Base-by-base conservation (phyloP, 768 basidiomycete species). In the Kwoniella pini region DNA sequence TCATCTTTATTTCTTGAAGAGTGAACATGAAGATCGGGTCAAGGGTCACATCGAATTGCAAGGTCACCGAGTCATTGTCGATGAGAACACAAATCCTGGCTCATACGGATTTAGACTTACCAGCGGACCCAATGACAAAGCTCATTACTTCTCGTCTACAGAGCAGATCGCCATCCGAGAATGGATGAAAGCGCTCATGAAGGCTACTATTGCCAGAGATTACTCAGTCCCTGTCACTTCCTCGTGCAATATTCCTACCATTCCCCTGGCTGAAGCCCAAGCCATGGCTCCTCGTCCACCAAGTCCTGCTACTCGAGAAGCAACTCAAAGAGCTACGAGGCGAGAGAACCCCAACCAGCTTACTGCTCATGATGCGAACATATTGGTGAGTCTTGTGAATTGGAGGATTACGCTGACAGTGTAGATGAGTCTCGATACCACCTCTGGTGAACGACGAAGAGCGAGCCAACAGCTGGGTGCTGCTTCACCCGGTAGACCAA, bases 101-200 rank as follows among this genome's bases (percentile, higher is more conserved):
- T 85, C 87, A 70, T 98, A 95, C 79, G 94, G 91, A 4, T 98
- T 98, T 86, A 84, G 90, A 68, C 88, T 98, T 64, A 85, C 94
- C 30, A 94, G 97, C 68, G 90, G 92, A 44, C 27, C 38, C 3
- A 80, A 83, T 6, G 89, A 91, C 76, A 90, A 88, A 80, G 82
- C 88, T 0, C 92, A 98, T 77, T 91, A 79, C 73, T 99, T 99
- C 80, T 91, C 90, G 64, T 91, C 91, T 0, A 89, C 92, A 22
- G 93, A 97, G 72, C 90, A 91, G 78, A 71, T 80, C 0, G 80
- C 85, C 36, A 84, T 96, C 48, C 86, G 96, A n/a, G 91, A 91
- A 66, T 98, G 96, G 95, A 98, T 98, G 96, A 99, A 98, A 81
- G 91, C 94, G 7, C 85, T 99, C 67, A 97, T 98, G 91, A 99